A percentile compares a stretch with the other conserved stretches of the same genome.
Evolutionary conservation across 805 yeast species (phyloP).

Genomic region (Yamadazyma ubonensis): DNA sequence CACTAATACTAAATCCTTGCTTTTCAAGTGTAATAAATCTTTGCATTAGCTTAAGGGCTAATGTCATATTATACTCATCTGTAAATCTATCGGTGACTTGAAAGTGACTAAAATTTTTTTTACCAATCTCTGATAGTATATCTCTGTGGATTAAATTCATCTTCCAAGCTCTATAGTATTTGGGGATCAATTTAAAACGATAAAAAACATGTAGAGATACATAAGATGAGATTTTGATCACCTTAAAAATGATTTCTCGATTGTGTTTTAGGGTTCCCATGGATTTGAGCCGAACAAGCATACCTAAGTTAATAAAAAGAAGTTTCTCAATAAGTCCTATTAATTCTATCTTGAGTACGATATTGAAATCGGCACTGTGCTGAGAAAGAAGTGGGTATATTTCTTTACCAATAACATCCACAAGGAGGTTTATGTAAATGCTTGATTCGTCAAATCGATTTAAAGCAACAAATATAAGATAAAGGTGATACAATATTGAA

Average conservation of each 20-base stretch:
- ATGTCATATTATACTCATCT: neutral
- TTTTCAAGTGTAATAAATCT: slow-evolving; percentile 2
- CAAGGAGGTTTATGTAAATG: neutral
- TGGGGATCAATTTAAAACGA: slow-evolving; percentile 3
- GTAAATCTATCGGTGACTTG: neutral
- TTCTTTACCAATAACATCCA: neutral
- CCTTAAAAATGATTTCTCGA: neutral
- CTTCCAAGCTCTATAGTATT: slow-evolving; percentile 10
- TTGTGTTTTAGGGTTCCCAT: neutral
- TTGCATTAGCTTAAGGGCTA: slow-evolving; percentile 7
- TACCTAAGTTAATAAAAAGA: neutral
- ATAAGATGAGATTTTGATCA: neutral
- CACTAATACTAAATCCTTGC: slow-evolving; percentile 2
- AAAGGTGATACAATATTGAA: slow-evolving; percentile 6
- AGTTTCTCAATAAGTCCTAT: slow-evolving; percentile 3
- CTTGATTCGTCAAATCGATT: neutral
- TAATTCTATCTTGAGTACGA: neutral
- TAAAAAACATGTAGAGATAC: slow-evolving; percentile 1
- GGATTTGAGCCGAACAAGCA: slow-evolving; percentile 1
- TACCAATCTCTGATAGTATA: neutral
- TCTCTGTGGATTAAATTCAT: slow-evolving; percentile 1
- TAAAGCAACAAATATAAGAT: slow-evolving; percentile 1
- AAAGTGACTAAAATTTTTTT: slow-evolving; percentile 2
- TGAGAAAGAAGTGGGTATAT: neutral
- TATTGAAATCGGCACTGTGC: neutral